Percentiles rank a stretch among this genome's conserved stretches.
Conservation (phyloP, 768 basidiomycete species). For the Xerocomellus dryophilus region DNA sequence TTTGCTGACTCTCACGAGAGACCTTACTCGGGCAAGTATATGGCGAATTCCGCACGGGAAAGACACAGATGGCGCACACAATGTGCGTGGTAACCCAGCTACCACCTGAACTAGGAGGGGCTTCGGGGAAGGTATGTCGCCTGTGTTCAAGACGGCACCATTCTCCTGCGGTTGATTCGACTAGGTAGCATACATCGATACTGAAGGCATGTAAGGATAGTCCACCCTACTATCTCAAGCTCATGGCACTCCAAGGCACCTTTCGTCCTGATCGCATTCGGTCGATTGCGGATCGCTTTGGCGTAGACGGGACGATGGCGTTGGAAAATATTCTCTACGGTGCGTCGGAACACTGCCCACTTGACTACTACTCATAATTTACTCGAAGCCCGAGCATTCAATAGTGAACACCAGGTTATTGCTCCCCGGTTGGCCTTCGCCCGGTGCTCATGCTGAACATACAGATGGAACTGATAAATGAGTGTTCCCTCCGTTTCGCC, state of each 20-base stretch:
- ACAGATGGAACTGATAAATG: constrained; percentile 89
- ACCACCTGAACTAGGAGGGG: constrained; percentile 86
- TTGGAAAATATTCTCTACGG: constrained; percentile 93
- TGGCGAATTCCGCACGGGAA: constrained; percentile 94
- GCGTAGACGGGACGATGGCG: constrained; percentile 85
- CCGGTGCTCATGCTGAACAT: constrained; percentile 4
- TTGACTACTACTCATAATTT: constrained; percentile 6
- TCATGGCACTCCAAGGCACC: constrained; percentile 54
- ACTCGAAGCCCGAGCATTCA: constrained; percentile 74
- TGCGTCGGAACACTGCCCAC: constrained; percentile 22
- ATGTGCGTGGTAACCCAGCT: constrained; percentile 90
- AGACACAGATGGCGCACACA: constrained; percentile 94
- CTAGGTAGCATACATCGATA: constrained; percentile 90
- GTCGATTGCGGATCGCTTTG: constrained; percentile 89
- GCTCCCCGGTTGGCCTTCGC: background rate
- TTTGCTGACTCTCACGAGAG: background rate
- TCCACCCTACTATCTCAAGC: constrained; percentile 12
- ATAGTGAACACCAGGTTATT: constrained; percentile 84
- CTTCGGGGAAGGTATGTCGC: constrained; percentile 69
- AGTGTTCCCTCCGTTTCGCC: constrained; percentile 82
- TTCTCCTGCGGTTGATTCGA: background rate
- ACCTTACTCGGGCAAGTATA: constrained; percentile 55
- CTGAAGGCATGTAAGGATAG: constrained; percentile 53
- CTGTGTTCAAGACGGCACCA: constrained; percentile 1
- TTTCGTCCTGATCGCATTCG: constrained; percentile 93